Conservation (phyloP, 2,329 filamentous ascomycete species). For the Knufia fluminis region DNA sequence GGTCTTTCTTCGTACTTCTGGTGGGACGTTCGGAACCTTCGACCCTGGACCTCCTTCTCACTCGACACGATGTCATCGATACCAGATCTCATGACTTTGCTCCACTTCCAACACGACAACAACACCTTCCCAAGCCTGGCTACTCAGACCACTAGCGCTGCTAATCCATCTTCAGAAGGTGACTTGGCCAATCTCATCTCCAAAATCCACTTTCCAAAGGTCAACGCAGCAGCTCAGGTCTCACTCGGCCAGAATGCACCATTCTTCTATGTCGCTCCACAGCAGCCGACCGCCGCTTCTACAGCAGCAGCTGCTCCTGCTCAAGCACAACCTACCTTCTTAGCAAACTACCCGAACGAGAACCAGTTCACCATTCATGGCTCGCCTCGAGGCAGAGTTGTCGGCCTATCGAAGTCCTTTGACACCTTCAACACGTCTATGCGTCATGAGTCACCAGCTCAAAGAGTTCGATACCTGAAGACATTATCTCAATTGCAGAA, state of each 20-base stretch:
- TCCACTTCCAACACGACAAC: constrained; percentile 58
- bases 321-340: constrained; percentile 41
- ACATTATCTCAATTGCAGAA: constrained; percentile 79
- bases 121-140: constrained; percentile 40
- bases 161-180: constrained; percentile 68
- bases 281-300: constrained; percentile 15
- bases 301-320: constrained; percentile 28
- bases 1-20: constrained; percentile 73
- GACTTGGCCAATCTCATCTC: constrained; percentile 67
- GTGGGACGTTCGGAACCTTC: constrained; percentile 89
- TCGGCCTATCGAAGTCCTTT: constrained; percentile 83
- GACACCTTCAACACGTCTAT: constrained; percentile 94
- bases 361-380: constrained; percentile 37
- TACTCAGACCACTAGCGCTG: constrained; percentile 32
- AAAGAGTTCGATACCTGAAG: constrained; percentile 80
- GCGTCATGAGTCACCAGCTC: constrained; percentile 74
- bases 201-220: constrained; percentile 71
- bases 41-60: constrained; percentile 74
- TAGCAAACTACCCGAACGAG: constrained; percentile 46
- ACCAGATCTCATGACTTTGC: constrained; percentile 61
- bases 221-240: constrained; percentile 73
- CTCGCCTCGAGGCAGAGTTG: constrained; percentile 52
- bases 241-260: constrained; percentile 59
- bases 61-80: constrained; percentile 61
- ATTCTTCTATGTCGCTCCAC: constrained; percentile 33